phyloP scores from a whole-genome alignment of 352 stramenopile species.

The Globisporangium cylindrosporum region DNA sequence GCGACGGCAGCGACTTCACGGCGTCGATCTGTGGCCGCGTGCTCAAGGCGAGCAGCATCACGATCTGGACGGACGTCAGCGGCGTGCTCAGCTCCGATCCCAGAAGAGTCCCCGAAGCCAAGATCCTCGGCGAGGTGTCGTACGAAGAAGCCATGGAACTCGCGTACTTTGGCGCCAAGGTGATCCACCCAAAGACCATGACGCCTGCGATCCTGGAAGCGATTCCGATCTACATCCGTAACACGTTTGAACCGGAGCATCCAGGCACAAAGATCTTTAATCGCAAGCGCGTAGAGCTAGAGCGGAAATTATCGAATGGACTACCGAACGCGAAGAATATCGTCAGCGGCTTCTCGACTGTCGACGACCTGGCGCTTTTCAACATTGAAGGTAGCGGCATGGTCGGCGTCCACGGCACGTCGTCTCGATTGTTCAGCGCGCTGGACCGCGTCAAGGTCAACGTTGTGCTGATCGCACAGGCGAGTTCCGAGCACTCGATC shows the following conservation, averaged over 20 bases:
- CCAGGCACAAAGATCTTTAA: conserved; percentile 79
- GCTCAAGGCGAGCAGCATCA: conserved; percentile 88
- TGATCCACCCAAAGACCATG: conserved; percentile 98
- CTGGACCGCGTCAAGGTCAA: conserved; percentile 92
- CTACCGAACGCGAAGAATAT: conserved; percentile 62
- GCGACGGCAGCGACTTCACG: conserved; percentile 96
- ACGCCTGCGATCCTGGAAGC: conserved; percentile 79
- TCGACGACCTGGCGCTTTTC: conserved; percentile 94
- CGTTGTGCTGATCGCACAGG: conserved; percentile 94
- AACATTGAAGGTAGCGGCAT: conserved; percentile 96
- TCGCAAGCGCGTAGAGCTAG: conserved; percentile 54
- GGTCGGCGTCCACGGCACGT: conserved; percentile 93
- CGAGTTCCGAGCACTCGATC: conserved; percentile 94
- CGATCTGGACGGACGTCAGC: conserved; percentile 98
- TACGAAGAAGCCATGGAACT: conserved; percentile 99
- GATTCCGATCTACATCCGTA: conserved; percentile 97
- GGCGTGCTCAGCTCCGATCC: conserved; percentile 95
- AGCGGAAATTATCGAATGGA: conserved; percentile 60
- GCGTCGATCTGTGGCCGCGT: conserved; percentile 96
- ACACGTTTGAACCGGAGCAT: conserved; percentile 93
- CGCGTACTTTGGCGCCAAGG: conserved; percentile 98
- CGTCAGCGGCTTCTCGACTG: conserved; percentile 89
- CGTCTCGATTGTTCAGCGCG: conserved; percentile 89
- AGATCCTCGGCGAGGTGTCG: conserved; percentile 89
- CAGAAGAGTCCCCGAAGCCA: conserved; percentile 90